A percentile compares a stretch with the other conserved stretches of the same genome.
phyloP scores from a whole-genome alignment of 2,329 filamentous ascomycete species.

The Fusarium sacchari region DNA sequence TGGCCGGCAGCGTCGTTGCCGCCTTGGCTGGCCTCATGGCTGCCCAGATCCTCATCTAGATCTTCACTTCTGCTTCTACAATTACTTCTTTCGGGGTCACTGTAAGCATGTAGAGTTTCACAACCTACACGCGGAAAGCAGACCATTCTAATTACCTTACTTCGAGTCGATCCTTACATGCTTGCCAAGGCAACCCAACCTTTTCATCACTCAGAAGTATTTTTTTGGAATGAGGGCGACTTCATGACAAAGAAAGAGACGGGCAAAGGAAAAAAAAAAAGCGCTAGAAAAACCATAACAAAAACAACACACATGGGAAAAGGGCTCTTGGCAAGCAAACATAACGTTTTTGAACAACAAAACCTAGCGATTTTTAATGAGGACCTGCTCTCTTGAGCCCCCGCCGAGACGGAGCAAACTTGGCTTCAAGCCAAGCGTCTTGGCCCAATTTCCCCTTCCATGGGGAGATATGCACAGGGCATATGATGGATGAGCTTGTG shows the following conservation, averaged over 20 bases:
- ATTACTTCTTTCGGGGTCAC: conserved; percentile 31
- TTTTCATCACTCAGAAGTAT: conserved; percentile 26
- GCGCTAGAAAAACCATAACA: conserved; percentile 13
- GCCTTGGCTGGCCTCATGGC: conserved; percentile 44
- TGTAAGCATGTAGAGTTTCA: conserved; percentile 42
- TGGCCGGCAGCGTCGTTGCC: conserved; percentile 42
- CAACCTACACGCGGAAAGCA: conserved; percentile 41
- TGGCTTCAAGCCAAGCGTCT: background rate
- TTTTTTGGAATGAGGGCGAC: conserved; percentile 21
- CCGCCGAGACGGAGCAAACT: background rate
- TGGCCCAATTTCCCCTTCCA: conserved; percentile 8
- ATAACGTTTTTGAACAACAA: conserved; percentile 28
- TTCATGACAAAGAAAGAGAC: conserved; percentile 21
- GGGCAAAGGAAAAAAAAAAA: conserved; percentile 1
- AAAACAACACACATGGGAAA: conserved; percentile 5
- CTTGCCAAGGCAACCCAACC: conserved; percentile 35
- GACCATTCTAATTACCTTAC: conserved; percentile 46
- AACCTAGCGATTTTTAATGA: conserved; percentile 40
- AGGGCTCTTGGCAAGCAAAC: conserved; percentile 37
- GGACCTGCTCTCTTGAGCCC: conserved; percentile 35
- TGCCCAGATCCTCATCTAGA: conserved; percentile 47
- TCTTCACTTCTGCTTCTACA: conserved; percentile 42
- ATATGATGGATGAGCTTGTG: conserved; percentile 16
- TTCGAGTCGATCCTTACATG: conserved; percentile 45
- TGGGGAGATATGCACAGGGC: background rate